Base-by-base conservation (phyloP, 2,329 filamentous ascomycete genomes). In the Nannizzia gypsea region DNA sequence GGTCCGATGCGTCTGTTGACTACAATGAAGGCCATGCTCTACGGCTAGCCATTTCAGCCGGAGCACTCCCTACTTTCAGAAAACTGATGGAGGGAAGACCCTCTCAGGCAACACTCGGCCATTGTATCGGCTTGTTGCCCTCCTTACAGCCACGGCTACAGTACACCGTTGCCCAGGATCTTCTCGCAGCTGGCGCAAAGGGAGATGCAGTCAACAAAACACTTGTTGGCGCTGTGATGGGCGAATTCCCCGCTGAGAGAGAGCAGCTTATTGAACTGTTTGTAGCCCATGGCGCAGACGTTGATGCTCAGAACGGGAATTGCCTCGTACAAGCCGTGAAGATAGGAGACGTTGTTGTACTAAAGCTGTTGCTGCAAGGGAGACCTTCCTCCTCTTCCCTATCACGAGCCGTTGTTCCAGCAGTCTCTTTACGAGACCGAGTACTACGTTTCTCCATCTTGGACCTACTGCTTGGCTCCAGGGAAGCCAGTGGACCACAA, bases 1-100 rank as follows among this genome's bases (percentile, higher is more conserved):
- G 60, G 9, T 60, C 66, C 28, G 61, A 64, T 20, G 67, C 64
- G 26, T 67, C 66, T 0, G 64, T 66, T 36, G 64, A 68, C 56
- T 66, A 67, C 56, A 59, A 67, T 50, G 62, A 64, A 54, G 66
- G 64, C 8, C 54, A 63, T 34, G 63, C 64, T 22, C 61, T 68
- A 42, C 46, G 62, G 17, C 24, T 61, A n/a, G 62, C 67, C 6
- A 61, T 69, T 22, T 56, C 58, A 4, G 61, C 60, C 1, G 59
- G 46, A 4, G 60, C 57, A n/a, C 46, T 60, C 3, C 52, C 54
- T 15, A 59, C 62, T n/a, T 61, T 64, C 56, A 62, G 61, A 24
- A 59, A 63, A 31, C 59, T 65, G 8, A 60, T 63, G 6, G 59
- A 62, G 44, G 60, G 63, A 34, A 56, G 57, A 26, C 61, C 64